Percentiles rank a stretch among this genome's conserved stretches.
phyloP scores from a whole-genome alignment of 164 flowering plant species.

The Santalum album region DNA sequence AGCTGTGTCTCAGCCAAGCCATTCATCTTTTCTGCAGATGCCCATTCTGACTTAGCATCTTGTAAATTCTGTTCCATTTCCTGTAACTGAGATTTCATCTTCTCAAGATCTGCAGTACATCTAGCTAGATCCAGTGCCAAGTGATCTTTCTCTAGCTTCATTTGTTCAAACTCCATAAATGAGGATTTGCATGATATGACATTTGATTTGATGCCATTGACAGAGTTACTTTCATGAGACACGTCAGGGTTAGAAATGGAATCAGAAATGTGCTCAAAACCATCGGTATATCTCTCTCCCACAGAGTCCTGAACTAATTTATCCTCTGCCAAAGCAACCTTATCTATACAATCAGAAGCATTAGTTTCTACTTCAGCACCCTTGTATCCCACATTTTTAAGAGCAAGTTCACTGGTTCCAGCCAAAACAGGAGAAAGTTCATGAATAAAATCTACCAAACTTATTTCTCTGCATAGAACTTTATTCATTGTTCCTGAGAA shows the following conservation, averaged over 20 bases:
- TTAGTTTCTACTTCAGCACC: background rate
- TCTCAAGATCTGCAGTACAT: background rate
- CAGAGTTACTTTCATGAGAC: background rate
- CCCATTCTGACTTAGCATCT: background rate
- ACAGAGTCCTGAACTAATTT: background rate
- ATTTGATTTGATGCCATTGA: background rate
- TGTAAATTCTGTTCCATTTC: background rate
- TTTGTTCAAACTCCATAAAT: background rate
- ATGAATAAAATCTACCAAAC: slow-evolving; percentile 49
- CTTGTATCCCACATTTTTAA: slow-evolving; percentile 32
- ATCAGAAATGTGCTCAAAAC: background rate
- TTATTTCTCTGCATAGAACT: slow-evolving; percentile 23
- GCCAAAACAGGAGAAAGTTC: slow-evolving; percentile 60
- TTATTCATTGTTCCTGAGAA: slow-evolving; percentile 44
- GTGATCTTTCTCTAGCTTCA: background rate
- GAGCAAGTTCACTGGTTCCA: slow-evolving; percentile 44
- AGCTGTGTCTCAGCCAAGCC: slow-evolving; percentile 1
- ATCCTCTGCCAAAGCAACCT: background rate
- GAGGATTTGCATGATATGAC: background rate
- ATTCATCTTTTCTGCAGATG: background rate
- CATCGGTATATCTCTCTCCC: background rate
- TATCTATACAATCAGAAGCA: background rate
- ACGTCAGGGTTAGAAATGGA: background rate
- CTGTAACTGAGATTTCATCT: background rate
- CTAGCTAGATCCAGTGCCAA: background rate